A percentile compares a stretch with the other conserved stretches of the same genome.
These are phyloP conservation scores for Torrubiellomyces zombiae DNA, from an alignment of 2,329 filamentous ascomycete genomes.

Conservation along the genomic window DNA sequence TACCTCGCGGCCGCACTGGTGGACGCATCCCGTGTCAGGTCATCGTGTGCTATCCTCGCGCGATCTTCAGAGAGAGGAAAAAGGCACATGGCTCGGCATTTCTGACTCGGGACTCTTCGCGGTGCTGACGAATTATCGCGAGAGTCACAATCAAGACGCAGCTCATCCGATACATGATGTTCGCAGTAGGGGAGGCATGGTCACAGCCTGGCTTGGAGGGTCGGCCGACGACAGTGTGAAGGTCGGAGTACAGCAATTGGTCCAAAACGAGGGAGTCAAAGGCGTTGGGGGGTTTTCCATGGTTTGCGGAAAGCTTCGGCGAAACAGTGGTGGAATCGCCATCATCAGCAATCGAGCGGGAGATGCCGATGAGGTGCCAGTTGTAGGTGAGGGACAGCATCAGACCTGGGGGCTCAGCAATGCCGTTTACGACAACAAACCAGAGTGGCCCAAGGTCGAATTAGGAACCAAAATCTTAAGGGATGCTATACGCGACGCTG, in stretches of 20 bases:
- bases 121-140: constrained; percentile 50
- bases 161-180: constrained; percentile 35
- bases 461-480: constrained; percentile 30
- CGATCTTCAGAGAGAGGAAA: constrained; percentile 43
- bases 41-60: constrained; percentile 38
- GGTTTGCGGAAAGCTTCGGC: constrained; percentile 42
- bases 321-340: constrained; percentile 33
- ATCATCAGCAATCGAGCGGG: constrained; percentile 46
- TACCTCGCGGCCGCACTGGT: constrained; percentile 48
- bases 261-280: constrained; percentile 34
- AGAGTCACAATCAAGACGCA: constrained; percentile 30
- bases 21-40: constrained; percentile 28
- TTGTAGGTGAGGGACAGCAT: constrained; percentile 34
- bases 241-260: constrained; percentile 33
- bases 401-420: constrained; percentile 47
- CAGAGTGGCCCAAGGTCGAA: constrained; percentile 44
- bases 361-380: constrained; percentile 35
- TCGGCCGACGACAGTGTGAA: constrained; percentile 28
- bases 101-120: constrained; percentile 42
- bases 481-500: constrained; percentile 23
- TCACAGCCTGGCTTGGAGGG: constrained; percentile 42
- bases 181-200: constrained; percentile 46
- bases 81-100: constrained; percentile 51
- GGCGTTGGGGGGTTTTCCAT: constrained; percentile 51
- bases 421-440: constrained; percentile 34